These are phyloP conservation scores for Stygiomarasmius scandens DNA, from an alignment of 1,284 basidiomycete species.

Conservation along the genomic window DNA sequence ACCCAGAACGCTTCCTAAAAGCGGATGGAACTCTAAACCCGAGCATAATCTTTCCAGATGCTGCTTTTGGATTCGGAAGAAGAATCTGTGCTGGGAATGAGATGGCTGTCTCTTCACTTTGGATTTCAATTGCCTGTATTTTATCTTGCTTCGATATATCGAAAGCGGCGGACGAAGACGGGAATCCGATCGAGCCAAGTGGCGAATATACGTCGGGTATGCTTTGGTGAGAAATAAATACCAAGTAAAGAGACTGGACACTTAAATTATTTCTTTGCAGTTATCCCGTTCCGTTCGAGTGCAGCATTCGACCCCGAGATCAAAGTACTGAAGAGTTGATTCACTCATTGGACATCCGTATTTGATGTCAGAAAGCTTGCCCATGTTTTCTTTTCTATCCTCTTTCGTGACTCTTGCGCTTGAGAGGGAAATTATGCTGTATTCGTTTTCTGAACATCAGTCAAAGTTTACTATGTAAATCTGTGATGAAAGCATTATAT, in stretches of 20 bases:
- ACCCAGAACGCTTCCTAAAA: conserved; percentile 4
- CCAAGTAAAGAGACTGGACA: too few relatives aligned
- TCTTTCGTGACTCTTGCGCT: too few relatives aligned
- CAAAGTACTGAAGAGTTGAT: background rate
- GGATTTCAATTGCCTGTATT: conserved; percentile 1
- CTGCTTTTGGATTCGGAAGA: conserved; percentile 8
- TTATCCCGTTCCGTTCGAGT: conserved; percentile 10
- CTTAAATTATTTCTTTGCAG: background rate
- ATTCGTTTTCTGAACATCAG: too few relatives aligned
- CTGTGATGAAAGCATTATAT: too few relatives aligned
- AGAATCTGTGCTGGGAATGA: conserved; percentile 1
- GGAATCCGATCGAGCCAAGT: background rate
- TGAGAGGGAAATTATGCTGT: too few relatives aligned
- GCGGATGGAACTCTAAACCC: conserved; percentile 1
- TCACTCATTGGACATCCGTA: conserved; percentile 15
- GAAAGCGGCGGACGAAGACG: background rate
- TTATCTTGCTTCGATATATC: background rate
- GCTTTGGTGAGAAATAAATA: background rate
- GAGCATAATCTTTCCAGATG: background rate
- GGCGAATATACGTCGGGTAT: conserved; percentile 4
- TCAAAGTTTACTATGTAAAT: too few relatives aligned
- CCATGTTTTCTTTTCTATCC: too few relatives aligned
- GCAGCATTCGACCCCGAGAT: conserved; percentile 2
- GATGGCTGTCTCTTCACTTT: background rate
- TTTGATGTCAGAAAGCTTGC: too few relatives aligned